Conservation (phyloP, 1,284 basidiomycete species). For the Rhodotorula sp. region DNA sequence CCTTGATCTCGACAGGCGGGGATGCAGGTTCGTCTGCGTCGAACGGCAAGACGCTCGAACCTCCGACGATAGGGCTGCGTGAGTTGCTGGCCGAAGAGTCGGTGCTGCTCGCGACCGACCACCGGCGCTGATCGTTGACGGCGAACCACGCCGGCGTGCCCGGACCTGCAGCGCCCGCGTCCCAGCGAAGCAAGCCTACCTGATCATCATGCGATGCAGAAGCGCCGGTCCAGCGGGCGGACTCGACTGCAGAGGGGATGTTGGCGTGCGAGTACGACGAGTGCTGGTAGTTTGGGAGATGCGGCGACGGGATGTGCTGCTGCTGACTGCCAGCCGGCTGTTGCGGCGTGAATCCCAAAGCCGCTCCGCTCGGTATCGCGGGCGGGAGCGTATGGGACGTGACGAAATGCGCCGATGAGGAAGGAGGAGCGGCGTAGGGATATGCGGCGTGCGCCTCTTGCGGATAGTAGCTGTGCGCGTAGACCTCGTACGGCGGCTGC, state of each 20-base stretch:
- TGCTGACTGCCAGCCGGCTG: neutral
- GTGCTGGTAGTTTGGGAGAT: neutral
- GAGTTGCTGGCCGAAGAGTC: neutral
- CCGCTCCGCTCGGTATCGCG: too few relatives aligned
- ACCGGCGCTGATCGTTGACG: too few relatives aligned
- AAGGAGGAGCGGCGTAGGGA: too few relatives aligned
- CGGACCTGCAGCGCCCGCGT: neutral
- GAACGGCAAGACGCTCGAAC: neutral
- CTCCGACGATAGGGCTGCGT: too few relatives aligned
- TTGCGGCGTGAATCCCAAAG: neutral
- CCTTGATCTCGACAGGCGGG: slow-evolving; percentile 18
- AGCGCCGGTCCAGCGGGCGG: neutral
- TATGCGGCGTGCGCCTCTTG: too few relatives aligned
- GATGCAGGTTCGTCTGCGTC: neutral
- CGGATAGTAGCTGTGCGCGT: too few relatives aligned
- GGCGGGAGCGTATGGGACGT: too few relatives aligned
- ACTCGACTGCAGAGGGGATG: neutral
- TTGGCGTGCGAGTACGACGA: neutral
- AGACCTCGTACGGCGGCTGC: too few relatives aligned
- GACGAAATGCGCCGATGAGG: too few relatives aligned
- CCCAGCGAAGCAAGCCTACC: neutral
- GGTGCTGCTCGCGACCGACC: neutral
- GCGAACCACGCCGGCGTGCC: too few relatives aligned
- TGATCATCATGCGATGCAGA: neutral
- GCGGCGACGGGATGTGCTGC: neutral